Evolutionary conservation across 1,284 basidiomycete genomes (phyloP), one percentile per base, ranked within the genome.

Genomic region (Trametes polyzona): DNA sequence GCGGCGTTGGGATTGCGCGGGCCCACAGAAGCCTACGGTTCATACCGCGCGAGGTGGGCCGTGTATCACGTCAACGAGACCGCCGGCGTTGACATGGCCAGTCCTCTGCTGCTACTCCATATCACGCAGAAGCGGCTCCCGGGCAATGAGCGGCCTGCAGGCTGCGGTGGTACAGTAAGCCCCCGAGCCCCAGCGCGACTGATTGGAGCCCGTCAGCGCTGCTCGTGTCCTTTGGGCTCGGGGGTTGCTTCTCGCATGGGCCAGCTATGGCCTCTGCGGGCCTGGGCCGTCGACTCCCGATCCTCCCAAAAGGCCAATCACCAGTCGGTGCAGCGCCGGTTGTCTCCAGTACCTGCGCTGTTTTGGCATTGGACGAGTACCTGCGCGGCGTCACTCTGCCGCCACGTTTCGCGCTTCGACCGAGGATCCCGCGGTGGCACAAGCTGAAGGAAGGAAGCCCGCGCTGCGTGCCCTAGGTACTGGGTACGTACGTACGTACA

Each of bases 351-450:
- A 17, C 32, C 26, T 36, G 9, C n/a, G 42, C 51, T 39, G 24
- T 17, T 30, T 17, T 47, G 29, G 52, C 52, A 41, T 47, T 41
- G 52, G 46, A 42, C 52, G 44, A 33, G 23, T 10, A n/a, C n/a
- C 10, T 6, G 43, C 27, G 33, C 23, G 17, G 1, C 17, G 23
- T 44, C 33, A 33, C 40, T 21, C 35, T 41, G 40, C 32, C 23
- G 36, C n/a, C 33, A 14, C 39, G 40, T 29, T 27, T 30, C 27
- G 43, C 12, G 46, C 53, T 55, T 55, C 46, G 53, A 17, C 53
- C 53, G 53, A 55, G 53, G 53, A 55, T 55, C 53, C 47, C 53
- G 53, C 53, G 53, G 53, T 55, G 12, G 39, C n/a, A 23, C 37
- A 17, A 30, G 26, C 16, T 19, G 37, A 16, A 39, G 10, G 37